These are phyloP conservation scores for Leccinum pseudoinsigne DNA, from an alignment of 1,284 basidiomycete species.

Conservation along the genomic window DNA sequence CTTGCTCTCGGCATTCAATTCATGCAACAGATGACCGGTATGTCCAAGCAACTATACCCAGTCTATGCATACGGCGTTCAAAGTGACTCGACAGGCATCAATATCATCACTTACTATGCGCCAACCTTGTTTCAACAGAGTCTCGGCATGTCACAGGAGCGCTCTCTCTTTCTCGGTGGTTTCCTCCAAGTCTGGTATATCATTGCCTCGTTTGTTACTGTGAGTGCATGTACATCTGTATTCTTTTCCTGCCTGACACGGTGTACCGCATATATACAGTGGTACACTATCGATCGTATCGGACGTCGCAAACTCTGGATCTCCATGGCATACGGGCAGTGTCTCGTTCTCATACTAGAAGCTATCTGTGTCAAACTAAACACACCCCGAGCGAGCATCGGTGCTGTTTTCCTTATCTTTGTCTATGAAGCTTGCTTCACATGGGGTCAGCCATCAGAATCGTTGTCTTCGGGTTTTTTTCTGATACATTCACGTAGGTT, in stretches of 20 bases:
- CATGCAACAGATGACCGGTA: constrained; percentile 21
- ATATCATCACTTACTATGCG: constrained; percentile 19
- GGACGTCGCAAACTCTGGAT: constrained; percentile 21
- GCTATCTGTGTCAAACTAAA: constrained; percentile 16
- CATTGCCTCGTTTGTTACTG: constrained; percentile 15
- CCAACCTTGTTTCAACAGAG: constrained; percentile 17
- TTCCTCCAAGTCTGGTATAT: constrained; percentile 21
- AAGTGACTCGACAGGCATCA: constrained; percentile 10
- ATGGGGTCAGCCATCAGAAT: constrained; percentile 7
- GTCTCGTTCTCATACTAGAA: constrained; percentile 14
- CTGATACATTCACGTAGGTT: constrained; percentile 6
- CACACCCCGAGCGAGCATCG: constrained; percentile 12
- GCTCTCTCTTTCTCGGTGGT: constrained; percentile 15
- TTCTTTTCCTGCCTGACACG: neutral
- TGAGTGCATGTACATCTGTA: neutral
- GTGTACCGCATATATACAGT: constrained; percentile 1
- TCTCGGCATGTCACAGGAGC: constrained; percentile 15
- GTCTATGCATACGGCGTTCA: neutral
- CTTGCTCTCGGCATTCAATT: constrained; percentile 19
- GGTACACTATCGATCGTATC: constrained; percentile 18
- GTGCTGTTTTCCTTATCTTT: constrained; percentile 19
- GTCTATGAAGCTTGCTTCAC: constrained; percentile 16
- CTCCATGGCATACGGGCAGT: constrained; percentile 17
- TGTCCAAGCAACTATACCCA: neutral
- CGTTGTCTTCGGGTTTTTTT: neutral